Conservation (phyloP, 805 yeast genomes). For the Metschnikowia baotianmanensis region DNA sequence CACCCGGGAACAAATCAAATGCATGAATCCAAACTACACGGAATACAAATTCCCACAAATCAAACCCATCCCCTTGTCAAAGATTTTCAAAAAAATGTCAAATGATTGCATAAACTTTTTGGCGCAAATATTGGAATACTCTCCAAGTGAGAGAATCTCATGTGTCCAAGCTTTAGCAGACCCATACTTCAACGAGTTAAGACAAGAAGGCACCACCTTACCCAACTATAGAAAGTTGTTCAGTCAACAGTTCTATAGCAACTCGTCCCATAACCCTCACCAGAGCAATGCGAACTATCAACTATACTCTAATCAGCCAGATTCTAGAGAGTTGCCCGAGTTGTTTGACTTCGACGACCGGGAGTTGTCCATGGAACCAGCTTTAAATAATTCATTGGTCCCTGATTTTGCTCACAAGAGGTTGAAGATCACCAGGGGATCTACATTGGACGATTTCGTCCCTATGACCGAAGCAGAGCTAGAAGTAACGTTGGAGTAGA, state of each 20-base stretch:
- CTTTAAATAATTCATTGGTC: conserved; percentile 37
- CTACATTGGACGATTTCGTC: conserved; percentile 33
- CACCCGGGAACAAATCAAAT: conserved; percentile 80
- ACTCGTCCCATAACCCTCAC: conserved; percentile 24
- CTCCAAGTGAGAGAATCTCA: conserved; percentile 62
- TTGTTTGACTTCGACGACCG: conserved; percentile 52
- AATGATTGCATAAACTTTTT: conserved; percentile 55
- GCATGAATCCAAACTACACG: conserved; percentile 96
- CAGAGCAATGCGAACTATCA: conserved; percentile 44
- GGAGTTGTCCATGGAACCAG: conserved; percentile 47
- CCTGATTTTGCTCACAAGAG: conserved; percentile 39
- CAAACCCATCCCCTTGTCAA: conserved; percentile 70
- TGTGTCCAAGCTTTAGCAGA: conserved; percentile 54
- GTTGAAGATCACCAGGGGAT: conserved; percentile 26
- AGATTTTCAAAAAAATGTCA: conserved; percentile 60
- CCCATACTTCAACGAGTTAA: conserved; percentile 55
- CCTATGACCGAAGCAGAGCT: conserved; percentile 32
- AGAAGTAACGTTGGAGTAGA: conserved; percentile 33
- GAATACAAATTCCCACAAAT: conserved; percentile 94
- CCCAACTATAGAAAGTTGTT: conserved; percentile 45
- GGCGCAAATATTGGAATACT: conserved; percentile 58
- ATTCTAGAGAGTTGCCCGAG: conserved; percentile 44
- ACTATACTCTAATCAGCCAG: conserved; percentile 38
- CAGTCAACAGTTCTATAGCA: conserved; percentile 35
- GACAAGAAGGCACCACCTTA: conserved; percentile 35